Evolutionary conservation across 2,329 filamentous ascomycete genomes (phyloP).

Genomic region (Penicillium corylophilum): DNA sequence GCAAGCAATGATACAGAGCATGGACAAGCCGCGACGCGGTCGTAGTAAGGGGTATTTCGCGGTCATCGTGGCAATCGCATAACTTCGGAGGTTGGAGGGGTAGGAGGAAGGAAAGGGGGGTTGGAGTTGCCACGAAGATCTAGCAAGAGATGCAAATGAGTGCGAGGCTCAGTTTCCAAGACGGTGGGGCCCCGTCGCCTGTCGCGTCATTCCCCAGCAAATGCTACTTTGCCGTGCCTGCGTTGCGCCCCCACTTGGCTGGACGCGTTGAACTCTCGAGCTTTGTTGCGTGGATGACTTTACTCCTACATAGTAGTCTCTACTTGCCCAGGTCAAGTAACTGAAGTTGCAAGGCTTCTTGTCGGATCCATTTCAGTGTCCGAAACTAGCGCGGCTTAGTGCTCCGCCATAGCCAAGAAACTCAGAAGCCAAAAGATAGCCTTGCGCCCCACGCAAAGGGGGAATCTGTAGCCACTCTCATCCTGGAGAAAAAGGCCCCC

Average conservation of each 20-base stretch:
- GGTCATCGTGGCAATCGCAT: constrained; percentile 20
- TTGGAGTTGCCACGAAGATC: not conserved
- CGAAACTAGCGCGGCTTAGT: too few relatives aligned
- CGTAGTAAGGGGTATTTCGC: constrained; percentile 22
- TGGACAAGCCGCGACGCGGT: constrained; percentile 22
- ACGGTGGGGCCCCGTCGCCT: not conserved
- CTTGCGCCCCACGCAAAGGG: not conserved
- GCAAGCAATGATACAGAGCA: constrained; percentile 22
- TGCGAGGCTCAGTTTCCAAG: not conserved
- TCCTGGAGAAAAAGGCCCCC: not conserved
- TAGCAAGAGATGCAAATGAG: not conserved
- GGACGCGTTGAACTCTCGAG: not conserved
- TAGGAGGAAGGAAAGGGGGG: not conserved
- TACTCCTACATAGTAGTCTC: too few relatives aligned
- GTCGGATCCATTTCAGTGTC: too few relatives aligned
- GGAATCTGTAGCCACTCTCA: not conserved
- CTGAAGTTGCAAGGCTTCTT: too few relatives aligned
- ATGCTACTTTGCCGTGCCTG: not conserved
- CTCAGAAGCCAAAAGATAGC: not conserved
- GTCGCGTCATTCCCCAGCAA: not conserved
- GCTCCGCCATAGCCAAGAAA: not conserved
- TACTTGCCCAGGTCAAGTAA: too few relatives aligned
- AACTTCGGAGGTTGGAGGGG: not conserved
- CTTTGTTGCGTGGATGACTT: too few relatives aligned
- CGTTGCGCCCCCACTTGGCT: not conserved